Conservation (phyloP, 1,284 basidiomycete species). For the Rhodotorula sp. region DNA sequence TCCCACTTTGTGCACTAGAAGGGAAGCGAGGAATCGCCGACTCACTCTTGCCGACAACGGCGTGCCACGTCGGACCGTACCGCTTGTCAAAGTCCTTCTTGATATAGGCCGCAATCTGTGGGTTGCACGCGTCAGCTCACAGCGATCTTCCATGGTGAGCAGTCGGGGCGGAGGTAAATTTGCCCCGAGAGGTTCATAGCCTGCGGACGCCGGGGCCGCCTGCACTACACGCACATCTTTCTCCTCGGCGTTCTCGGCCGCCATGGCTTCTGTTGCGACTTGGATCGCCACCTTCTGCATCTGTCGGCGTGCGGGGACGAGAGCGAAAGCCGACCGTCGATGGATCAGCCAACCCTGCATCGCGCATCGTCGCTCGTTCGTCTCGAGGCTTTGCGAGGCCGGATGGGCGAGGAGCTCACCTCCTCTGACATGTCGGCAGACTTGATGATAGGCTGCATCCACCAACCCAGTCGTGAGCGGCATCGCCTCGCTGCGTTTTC, state of each 20-base stretch:
- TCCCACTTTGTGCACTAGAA: background rate
- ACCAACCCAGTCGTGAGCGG: too few relatives aligned
- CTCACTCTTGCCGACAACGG: constrained; percentile 88
- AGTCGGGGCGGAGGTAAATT: background rate
- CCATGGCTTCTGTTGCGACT: constrained; percentile 76
- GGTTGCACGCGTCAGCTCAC: too few relatives aligned
- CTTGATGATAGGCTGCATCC: constrained; percentile 78
- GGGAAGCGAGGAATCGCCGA: constrained; percentile 21
- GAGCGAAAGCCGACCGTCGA: background rate
- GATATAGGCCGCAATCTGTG: constrained; percentile 94
- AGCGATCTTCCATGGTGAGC: too few relatives aligned
- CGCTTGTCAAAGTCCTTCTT: constrained; percentile 95
- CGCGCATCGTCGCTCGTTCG: too few relatives aligned
- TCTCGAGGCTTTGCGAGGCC: too few relatives aligned
- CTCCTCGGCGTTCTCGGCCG: constrained; percentile 60
- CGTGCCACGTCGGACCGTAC: constrained; percentile 93
- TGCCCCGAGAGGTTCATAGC: background rate
- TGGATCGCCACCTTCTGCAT: constrained; percentile 93
- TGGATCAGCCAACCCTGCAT: background rate
- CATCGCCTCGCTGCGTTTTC: too few relatives aligned
- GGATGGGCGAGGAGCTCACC: constrained; percentile 4
- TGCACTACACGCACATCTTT: constrained; percentile 28
- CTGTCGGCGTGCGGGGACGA: constrained; percentile 15
- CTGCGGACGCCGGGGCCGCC: background rate
- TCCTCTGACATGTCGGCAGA: constrained; percentile 96